Evolutionary conservation across 108 stramenopile genomes (phyloP).

Genomic region (Fistulifera pelliculosa): DNA sequence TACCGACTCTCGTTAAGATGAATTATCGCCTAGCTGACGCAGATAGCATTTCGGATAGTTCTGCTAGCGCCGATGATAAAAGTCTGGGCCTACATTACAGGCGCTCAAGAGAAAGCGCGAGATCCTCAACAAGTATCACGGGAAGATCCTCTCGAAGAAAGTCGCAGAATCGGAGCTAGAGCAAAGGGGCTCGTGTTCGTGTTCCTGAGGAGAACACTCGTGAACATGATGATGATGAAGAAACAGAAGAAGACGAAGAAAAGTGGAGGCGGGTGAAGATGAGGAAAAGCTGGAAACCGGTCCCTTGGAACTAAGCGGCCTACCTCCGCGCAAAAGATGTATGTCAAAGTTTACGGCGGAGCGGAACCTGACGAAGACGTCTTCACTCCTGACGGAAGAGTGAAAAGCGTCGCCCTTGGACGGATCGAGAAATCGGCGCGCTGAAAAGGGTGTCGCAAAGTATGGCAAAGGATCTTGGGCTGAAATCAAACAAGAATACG

Average conservation of each 20-base stretch:
- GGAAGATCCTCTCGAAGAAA: background rate
- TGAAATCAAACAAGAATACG: slow-evolving; percentile 43
- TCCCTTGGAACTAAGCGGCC: too few relatives aligned
- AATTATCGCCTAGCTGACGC: background rate
- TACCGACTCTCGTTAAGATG: background rate
- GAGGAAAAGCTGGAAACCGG: too few relatives aligned
- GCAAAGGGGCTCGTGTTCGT: background rate
- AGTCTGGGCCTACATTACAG: background rate
- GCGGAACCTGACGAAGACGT: slow-evolving; percentile 5
- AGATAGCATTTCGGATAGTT: background rate
- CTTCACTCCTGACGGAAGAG: slow-evolving; percentile 4
- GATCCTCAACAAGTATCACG: background rate
- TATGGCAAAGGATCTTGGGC: slow-evolving; percentile 58
- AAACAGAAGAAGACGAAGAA: slow-evolving; percentile 1
- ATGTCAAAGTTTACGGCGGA: background rate
- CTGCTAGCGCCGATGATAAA: background rate
- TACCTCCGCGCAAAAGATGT: background rate
- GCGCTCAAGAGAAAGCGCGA: background rate
- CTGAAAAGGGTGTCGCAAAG: slow-evolving; percentile 35
- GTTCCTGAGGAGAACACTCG: too few relatives aligned
- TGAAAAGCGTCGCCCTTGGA: slow-evolving; percentile 28
- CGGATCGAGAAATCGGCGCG: slow-evolving; percentile 46
- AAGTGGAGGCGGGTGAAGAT: background rate
- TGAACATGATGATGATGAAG: background rate
- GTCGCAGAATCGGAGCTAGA: background rate